Percentiles rank a stretch among this genome's conserved stretches.
Conservation (phyloP, 768 basidiomycete genomes). For the Infundibulicybe gibba region DNA sequence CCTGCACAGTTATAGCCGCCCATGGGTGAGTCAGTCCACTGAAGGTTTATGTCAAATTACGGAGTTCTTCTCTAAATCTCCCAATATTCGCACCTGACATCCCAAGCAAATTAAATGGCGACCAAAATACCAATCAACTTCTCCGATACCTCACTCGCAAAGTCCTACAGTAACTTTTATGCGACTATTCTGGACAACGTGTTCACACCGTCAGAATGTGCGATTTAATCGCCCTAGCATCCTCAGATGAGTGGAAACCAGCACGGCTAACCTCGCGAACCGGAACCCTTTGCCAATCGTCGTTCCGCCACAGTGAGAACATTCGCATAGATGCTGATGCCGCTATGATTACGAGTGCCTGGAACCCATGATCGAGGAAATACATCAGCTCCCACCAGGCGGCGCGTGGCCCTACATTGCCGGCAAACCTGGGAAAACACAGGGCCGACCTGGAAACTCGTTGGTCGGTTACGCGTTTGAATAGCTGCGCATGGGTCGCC, state of each 20-base stretch:
- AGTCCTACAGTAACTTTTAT: constrained; percentile 26
- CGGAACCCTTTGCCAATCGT: constrained; percentile 21
- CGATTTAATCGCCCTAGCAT: constrained; percentile 23
- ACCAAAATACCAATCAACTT: constrained; percentile 19
- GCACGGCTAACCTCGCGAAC: constrained; percentile 24
- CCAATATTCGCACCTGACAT: neutral
- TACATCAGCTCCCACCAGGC: constrained; percentile 23
- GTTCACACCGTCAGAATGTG: constrained; percentile 32
- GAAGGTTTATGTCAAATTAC: neutral
- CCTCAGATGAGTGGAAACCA: constrained; percentile 24
- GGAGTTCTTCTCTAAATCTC: too few species aligned
- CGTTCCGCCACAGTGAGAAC: constrained; percentile 32
- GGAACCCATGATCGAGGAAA: constrained; percentile 25
- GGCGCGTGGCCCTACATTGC: constrained; percentile 27
- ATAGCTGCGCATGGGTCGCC: neutral
- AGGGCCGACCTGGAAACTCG: constrained; percentile 29
- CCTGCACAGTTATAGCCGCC: neutral
- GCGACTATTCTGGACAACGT: constrained; percentile 35
- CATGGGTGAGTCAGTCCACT: neutral
- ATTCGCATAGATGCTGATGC: constrained; percentile 23
- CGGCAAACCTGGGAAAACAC: constrained; percentile 21
- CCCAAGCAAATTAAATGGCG: constrained; percentile 3
- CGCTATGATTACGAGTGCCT: constrained; percentile 25
- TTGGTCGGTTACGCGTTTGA: constrained; percentile 16
- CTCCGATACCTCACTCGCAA: constrained; percentile 21